Base-by-base conservation (phyloP, 805 yeast genomes). In the Candida alai region DNA sequence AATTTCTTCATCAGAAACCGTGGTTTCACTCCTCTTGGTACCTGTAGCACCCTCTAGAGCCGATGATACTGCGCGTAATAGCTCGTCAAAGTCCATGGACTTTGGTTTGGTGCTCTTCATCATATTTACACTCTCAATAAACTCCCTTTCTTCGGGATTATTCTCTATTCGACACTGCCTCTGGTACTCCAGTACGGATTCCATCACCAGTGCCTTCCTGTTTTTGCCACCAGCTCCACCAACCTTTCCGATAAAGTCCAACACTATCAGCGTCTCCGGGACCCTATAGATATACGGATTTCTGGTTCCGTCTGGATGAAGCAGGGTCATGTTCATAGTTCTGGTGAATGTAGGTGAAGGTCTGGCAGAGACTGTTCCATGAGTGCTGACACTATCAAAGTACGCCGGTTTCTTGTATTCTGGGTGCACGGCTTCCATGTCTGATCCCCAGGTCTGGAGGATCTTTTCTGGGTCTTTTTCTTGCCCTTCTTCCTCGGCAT, bases 161-260 rank as follows among this genome's bases (percentile, higher is more conserved):
- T 36, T 35, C 25, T 48, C 53, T 9, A 36, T 28, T 25, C 50
- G 36, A 19, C 35, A 32, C 33, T 27, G 37, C n/a, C 27, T 25
- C 20, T 60, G 65, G 41, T 63, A 62, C 15, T 46, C 35, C 18
- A 36, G 29, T 11, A 61, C 42, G 17, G 46, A 44, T 7, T 49
- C 45, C 8, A 60, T 27, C 14, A 56, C 47, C 40, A 35, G 35
- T 51, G 55, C 15, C 49, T 5, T 64, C 41, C 31, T 60, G 14
- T 55, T 51, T 24, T 5, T 47, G 19, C 47, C n/a, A n/a, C n/a
- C n/a, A n/a, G n/a, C 40, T 51, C 53, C 49, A 11, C 70, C 70
- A 4, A 76, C 73, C 19, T 71, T 75, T 14, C 72, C 72, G 21
- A 81, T 53, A 49, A 87, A 87, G 53, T 85, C 90, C 20, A 84